Base-by-base conservation (phyloP, 352 stramenopile species). In the Phytophthora uliginosa region DNA sequence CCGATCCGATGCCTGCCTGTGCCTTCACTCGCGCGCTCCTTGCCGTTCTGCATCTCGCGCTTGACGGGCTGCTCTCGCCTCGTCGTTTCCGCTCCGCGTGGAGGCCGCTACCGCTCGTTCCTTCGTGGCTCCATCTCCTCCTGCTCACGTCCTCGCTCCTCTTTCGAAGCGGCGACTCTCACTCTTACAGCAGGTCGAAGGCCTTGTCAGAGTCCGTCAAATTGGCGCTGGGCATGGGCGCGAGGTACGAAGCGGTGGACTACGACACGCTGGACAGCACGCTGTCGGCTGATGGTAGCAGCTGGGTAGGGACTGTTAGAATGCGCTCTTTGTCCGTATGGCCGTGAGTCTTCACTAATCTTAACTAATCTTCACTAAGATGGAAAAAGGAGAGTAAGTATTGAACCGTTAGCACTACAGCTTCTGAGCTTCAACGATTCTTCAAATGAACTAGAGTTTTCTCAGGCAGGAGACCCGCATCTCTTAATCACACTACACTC, bases 1-100 rank as follows among this genome's bases (percentile, higher is more conserved):
- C 78, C 20, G 83, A 87, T 31, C 89, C 89, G 45, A 96, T 95
- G 31, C 88, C 89, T 52, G 87, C 83, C 60, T 96, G 89, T 33
- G 88, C 89, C 33, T 85, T 89, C 22, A 82, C 51, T 13, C 89
- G 77, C 73, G 13, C 84, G 83, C 38, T 94, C 89, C 57, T 94
- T 96, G 40, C 74, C 84, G 42, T 79, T 76, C 60, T 68, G 67
- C 63, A 84, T 85, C 26, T 83, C 81, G 10, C 72, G 68, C 58
- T 78, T 84, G 12, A 38, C 38, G 2, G 40, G 26, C 12, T 47
- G 31, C 20, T 65, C 31, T 48, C 26, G 53, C 20, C 47, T 48
- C 22, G 55, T 8, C 3, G 34, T 4, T 40, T 48, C 20, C 8
- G 56, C 12, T 10, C 2, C 13, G 12, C 34, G 60, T 24, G 26